Evolutionary conservation across 1,284 basidiomycete genomes (phyloP).

Genomic region (Ceratobasidium sp.): DNA sequence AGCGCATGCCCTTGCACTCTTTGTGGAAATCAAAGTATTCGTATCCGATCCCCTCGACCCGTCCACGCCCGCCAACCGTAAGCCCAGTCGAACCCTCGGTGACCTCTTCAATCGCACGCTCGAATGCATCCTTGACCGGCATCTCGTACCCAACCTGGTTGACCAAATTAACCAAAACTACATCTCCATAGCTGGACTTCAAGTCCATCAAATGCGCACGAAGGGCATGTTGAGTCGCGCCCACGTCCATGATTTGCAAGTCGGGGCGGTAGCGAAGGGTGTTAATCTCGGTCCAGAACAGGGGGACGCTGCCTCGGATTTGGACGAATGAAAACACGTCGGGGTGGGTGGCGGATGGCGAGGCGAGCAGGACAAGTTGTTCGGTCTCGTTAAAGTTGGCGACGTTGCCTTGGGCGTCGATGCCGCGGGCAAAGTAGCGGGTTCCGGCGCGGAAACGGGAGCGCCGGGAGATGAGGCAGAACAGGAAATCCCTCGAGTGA

Average conservation of each 20-base stretch:
- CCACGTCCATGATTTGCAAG: slow-evolving; percentile 92
- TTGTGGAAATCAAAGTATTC: slow-evolving; percentile 98
- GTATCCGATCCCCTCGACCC: slow-evolving; percentile 69
- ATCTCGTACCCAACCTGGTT: slow-evolving; percentile 96
- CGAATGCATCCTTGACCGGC: slow-evolving; percentile 96
- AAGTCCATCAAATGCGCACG: slow-evolving; percentile 9
- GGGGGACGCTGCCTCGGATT: slow-evolving; percentile 90
- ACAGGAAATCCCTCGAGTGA: slow-evolving; percentile 79
- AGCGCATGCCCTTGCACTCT: slow-evolving; percentile 95
- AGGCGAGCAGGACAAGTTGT: slow-evolving; percentile 83
- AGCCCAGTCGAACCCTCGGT: slow-evolving; percentile 45
- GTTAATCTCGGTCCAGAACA: slow-evolving; percentile 98
- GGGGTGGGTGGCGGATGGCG: slow-evolving; percentile 46
- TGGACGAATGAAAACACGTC: slow-evolving; percentile 78
- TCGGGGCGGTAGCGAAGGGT: slow-evolving; percentile 97
- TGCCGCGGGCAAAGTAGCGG: slow-evolving; percentile 94
- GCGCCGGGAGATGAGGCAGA: slow-evolving; percentile 85
- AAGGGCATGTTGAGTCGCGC: slow-evolving; percentile 68
- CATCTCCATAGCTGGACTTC: slow-evolving; percentile 79
- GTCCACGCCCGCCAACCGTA: slow-evolving; percentile 45
- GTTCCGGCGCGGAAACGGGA: slow-evolving; percentile 95
- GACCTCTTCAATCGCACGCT: slow-evolving; percentile 65
- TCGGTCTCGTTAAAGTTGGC: slow-evolving; percentile 97
- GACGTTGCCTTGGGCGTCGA: slow-evolving; percentile 82
- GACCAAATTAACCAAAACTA: slow-evolving; percentile 89